A percentile compares a stretch with the other conserved stretches of the same genome.
Evolutionary conservation across 345 rosid genomes (phyloP).

Genomic region (Hibiscus tridactylites): DNA sequence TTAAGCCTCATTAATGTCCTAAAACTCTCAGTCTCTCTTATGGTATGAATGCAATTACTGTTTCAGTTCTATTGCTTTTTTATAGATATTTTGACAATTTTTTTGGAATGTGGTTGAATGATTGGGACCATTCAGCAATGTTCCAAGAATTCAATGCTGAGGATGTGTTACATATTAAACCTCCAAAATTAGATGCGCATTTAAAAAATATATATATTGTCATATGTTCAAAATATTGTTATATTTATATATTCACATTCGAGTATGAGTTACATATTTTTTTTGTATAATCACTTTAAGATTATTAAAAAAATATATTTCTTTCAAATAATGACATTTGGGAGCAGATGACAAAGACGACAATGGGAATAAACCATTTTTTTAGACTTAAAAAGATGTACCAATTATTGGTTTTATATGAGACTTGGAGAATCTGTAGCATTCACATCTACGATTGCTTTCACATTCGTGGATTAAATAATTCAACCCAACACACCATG

Average conservation of each 20-base stretch:
- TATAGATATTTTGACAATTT: neutral
- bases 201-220: no score
- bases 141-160: neutral
- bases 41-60: no score
- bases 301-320: no score
- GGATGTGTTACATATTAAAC: neutral
- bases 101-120: neutral
- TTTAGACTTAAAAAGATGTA: neutral
- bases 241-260: no score
- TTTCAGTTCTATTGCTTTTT: no score
- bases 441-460: neutral
- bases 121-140: neutral
- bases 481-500: neutral
- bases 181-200: neutral
- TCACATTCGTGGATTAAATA: neutral
- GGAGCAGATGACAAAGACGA: neutral
- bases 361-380: neutral
- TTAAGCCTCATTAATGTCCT: neutral
- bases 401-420: neutral
- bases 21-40: neutral
- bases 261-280: no score
- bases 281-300: no score
- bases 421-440: neutral
- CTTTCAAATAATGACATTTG: no score
- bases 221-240: no score